A percentile compares a stretch with the other conserved stretches of the same genome.
Evolutionary conservation across 805 yeast genomes (phyloP).

Genomic region (Saturnispora gosingensis): DNA sequence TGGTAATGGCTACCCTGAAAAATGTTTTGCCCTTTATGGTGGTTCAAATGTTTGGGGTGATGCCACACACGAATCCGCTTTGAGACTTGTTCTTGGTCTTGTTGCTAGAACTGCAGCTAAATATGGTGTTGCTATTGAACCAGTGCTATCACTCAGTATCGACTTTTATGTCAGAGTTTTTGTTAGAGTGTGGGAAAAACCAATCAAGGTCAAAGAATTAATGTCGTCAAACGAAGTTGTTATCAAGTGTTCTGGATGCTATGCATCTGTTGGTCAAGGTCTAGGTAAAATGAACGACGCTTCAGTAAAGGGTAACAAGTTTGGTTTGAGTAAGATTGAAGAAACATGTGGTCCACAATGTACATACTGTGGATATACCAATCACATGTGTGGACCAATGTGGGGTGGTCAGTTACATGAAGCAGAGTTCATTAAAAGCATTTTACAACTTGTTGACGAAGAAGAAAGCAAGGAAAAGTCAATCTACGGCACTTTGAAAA

Average conservation of each 20-base stretch:
- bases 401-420: slow-evolving; percentile 81
- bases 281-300: slow-evolving; percentile 52
- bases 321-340: slow-evolving; percentile 50
- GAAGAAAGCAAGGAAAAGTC: slow-evolving; percentile 31
- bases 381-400: slow-evolving; percentile 93
- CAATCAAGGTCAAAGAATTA: slow-evolving; percentile 71
- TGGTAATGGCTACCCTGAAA: slow-evolving; percentile 94
- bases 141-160: slow-evolving; percentile 74
- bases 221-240: slow-evolving; percentile 70
- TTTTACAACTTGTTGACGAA: slow-evolving; percentile 43
- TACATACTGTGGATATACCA: slow-evolving; percentile 55
- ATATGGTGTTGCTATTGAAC: slow-evolving; percentile 80
- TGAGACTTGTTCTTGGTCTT: slow-evolving; percentile 70
- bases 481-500: slow-evolving; percentile 65
- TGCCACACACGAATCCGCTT: slow-evolving; percentile 87
- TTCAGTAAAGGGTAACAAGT: slow-evolving; percentile 30
- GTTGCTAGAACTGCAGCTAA: slow-evolving; percentile 81
- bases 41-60: slow-evolving; percentile 83
- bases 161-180: slow-evolving; percentile 90
- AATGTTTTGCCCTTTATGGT: slow-evolving; percentile 90
- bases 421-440: slow-evolving; percentile 50
- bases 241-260: slow-evolving; percentile 84
- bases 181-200: slow-evolving; percentile 67
- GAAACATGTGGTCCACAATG: slow-evolving; percentile 57
- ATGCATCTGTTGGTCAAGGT: slow-evolving; percentile 58